Percentiles rank a stretch among this genome's conserved stretches.
Evolutionary conservation across 257 asterid genomes (phyloP).

Genomic region (Jaltomata sinuosa): DNA sequence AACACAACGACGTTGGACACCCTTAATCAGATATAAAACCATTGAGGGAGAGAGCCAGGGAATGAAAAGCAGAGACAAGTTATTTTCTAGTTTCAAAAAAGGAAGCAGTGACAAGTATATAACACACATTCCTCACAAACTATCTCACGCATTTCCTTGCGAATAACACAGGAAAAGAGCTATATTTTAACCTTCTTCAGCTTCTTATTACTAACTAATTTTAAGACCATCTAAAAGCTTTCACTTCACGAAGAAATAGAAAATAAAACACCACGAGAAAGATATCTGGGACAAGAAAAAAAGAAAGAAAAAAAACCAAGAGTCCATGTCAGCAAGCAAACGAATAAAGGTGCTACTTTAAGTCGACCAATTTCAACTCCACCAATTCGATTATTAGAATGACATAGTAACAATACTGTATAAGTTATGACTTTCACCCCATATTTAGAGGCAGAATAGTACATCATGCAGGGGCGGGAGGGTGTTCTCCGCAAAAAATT

Average conservation of each 20-base stretch:
- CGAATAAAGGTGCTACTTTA: neutral
- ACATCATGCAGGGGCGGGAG: too few species aligned
- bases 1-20: neutral
- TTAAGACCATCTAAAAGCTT: neutral
- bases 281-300: neutral
- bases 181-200: neutral
- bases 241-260: neutral
- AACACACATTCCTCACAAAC: neutral
- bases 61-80: neutral
- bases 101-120: neutral
- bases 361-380: too few species aligned
- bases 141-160: neutral
- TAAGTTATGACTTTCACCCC: neutral
- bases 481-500: too few species aligned
- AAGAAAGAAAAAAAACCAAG: neutral
- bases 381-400: neutral
- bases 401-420: neutral
- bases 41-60: neutral
- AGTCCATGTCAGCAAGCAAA: neutral
- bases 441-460: neutral
- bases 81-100: neutral
- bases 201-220: neutral
- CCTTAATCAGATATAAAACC: neutral
- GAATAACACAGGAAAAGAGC: neutral
- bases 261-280: neutral